phyloP scores from a whole-genome alignment of 371 early-diverging fungal species.

The Mortierella sp. region DNA sequence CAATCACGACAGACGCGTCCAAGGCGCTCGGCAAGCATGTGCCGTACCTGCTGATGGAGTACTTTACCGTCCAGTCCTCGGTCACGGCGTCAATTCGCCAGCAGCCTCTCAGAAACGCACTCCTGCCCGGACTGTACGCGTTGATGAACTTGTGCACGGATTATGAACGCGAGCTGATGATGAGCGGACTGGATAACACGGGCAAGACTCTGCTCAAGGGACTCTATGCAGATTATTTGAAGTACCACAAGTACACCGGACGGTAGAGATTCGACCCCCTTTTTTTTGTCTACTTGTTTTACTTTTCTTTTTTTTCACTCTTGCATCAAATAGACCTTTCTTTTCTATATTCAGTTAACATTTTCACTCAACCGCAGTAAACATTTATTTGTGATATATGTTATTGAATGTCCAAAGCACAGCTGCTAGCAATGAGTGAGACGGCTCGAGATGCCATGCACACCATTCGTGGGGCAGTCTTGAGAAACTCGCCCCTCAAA shows the following conservation, averaged over 20 bases:
- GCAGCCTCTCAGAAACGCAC: constrained; percentile 63
- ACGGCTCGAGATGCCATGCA: no score
- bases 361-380: no score
- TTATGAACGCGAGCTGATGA: constrained; percentile 74
- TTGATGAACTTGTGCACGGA: constrained; percentile 79
- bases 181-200: constrained; percentile 71
- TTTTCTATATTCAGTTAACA: no score
- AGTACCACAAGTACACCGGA: constrained; percentile 74
- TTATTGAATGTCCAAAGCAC: neutral
- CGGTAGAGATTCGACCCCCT: constrained; percentile 57
- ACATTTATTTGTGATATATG: no score
- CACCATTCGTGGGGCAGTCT: no score
- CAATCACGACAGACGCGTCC: constrained; percentile 52
- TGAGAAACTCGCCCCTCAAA: no score
- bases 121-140: constrained; percentile 75
- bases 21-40: constrained; percentile 78
- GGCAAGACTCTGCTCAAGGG: constrained; percentile 70
- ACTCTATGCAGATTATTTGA: constrained; percentile 69
- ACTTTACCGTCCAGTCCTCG: constrained; percentile 75
- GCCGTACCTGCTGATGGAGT: constrained; percentile 74
- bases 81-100: constrained; percentile 65
- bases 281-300: neutral
- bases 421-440: neutral
- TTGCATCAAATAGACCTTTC: neutral
- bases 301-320: neutral